Evolutionary conservation across 2,329 filamentous ascomycete genomes (phyloP), one percentile per base, ranked within the genome.

Genomic region (Nectriaceae sp.): DNA sequence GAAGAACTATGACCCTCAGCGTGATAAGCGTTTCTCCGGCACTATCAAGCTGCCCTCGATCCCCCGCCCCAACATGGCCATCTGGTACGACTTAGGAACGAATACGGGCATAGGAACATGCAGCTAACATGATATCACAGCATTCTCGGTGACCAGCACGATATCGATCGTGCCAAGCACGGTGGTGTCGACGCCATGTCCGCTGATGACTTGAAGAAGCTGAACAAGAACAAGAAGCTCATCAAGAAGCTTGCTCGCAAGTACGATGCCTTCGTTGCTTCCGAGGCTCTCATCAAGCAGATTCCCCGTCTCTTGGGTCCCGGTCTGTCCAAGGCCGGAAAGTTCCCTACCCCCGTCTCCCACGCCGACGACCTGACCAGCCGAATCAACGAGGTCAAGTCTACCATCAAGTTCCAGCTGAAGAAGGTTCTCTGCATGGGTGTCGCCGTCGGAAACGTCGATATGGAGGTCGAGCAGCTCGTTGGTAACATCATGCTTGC

Each of bases 161-260:
- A 99, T 85, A 95, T 99, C 73, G 94, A 99, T 77, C 92, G 94
- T 85, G 93, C 94, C 73, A 99, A 99, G 88, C 94, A 99, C 84
- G 89, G 91, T 71, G 93, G 91, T 75, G 85, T 97, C 66, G 94
- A 99, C 74, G 91, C 93, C 80, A 97, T 97, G 94, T 96, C 90
- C 70, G 79, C 90, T 63, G 94, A 99, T 70, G 94, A 99, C 79
- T 81, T 99, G 80, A 99, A 99, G 90, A 99, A 99, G 89, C 90
- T 99, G 66, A 99, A 99, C 89, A 99, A 99, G 90, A 99, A 99
- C 90, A 97, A 99, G 90, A 99, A 99, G 89, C 88, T 97, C 71
- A 97, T 99, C 88, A 99, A 99, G 91, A 99, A 99, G 89, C 89
- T 99, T 64, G 94, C 94, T 60, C 91, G 92, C 87, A 99, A 99